A percentile compares a stretch with the other conserved stretches of the same genome.
Evolutionary conservation across 768 basidiomycete genomes (phyloP).

Genomic region (Kwoniella sp.): DNA sequence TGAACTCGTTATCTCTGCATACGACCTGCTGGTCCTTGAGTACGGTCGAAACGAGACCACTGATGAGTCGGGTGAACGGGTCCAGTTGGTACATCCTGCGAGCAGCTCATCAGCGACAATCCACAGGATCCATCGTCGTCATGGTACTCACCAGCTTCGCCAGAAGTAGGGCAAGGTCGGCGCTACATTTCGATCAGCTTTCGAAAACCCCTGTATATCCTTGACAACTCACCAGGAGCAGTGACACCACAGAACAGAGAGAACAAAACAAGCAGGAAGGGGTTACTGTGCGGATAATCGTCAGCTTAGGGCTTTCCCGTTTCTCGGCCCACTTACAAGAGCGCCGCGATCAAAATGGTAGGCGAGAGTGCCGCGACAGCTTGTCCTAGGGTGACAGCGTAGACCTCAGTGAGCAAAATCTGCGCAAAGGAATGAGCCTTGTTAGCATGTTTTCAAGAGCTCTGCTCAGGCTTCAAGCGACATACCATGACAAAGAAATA

Average conservation of each 20-base stretch:
- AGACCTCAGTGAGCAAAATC: conserved; percentile 66
- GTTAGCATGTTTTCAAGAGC: background rate
- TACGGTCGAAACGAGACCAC: conserved; percentile 66
- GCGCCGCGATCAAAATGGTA: conserved; percentile 69
- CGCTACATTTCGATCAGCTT: too few relatives aligned
- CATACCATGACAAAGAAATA: conserved; percentile 43
- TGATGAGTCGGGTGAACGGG: conserved; percentile 40
- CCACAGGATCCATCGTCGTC: background rate
- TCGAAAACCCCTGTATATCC: too few relatives aligned
- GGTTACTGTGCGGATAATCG: conserved; percentile 54
- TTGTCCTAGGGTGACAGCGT: conserved; percentile 63
- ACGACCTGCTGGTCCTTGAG: conserved; percentile 64
- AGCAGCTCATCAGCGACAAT: background rate
- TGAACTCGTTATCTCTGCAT: conserved; percentile 46
- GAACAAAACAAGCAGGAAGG: conserved; percentile 62
- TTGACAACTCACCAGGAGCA: conserved; percentile 14
- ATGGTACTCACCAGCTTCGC: conserved; percentile 58
- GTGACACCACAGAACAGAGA: conserved; percentile 65
- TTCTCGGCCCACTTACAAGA: conserved; percentile 52
- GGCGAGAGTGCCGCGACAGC: conserved; percentile 72
- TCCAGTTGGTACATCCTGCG: conserved; percentile 20
- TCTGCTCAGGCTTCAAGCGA: background rate
- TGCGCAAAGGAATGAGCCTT: background rate
- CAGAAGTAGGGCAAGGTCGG: conserved; percentile 63
- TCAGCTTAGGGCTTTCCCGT: background rate